Evolutionary conservation across 1,284 basidiomycete genomes (phyloP).

Genomic region (Malassezia psittaci): DNA sequence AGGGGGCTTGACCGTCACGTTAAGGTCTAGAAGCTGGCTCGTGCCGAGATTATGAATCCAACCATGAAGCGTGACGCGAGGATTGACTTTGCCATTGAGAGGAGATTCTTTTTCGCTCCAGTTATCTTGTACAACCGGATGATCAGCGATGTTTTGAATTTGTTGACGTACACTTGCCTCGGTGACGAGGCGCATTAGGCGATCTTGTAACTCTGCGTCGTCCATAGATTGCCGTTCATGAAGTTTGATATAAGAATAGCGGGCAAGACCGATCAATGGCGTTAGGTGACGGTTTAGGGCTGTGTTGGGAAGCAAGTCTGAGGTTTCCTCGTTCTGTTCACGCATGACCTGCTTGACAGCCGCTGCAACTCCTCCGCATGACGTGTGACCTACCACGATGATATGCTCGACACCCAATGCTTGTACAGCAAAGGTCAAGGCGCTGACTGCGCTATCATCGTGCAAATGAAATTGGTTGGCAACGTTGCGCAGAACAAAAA

Average conservation of each 20-base stretch:
- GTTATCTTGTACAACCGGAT: conserved; percentile 59
- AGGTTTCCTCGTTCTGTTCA: conserved; percentile 10
- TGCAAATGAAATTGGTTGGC: conserved; percentile 57
- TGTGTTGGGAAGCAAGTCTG: conserved; percentile 18
- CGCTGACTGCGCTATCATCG: conserved; percentile 68
- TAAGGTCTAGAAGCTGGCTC: conserved; percentile 29
- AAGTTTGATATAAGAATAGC: conserved; percentile 20
- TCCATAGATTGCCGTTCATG: conserved; percentile 19
- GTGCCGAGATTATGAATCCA: conserved; percentile 37
- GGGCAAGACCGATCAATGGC: conserved; percentile 34
- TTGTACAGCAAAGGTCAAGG: conserved; percentile 70
- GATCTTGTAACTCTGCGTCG: conserved; percentile 15
- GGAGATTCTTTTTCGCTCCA: conserved; percentile 60
- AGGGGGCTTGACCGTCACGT: conserved; percentile 10
- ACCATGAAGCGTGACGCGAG: conserved; percentile 19
- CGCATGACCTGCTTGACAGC: conserved; percentile 30
- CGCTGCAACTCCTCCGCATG: conserved; percentile 49
- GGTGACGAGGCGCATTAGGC: conserved; percentile 19
- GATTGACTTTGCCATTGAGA: conserved; percentile 32
- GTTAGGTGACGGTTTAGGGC: conserved; percentile 36
- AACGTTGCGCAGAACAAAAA: conserved; percentile 48
- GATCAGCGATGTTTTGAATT: conserved; percentile 61
- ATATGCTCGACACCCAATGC: conserved; percentile 73
- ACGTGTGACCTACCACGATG: conserved; percentile 53
- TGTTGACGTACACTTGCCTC: conserved; percentile 58